Percentiles rank a stretch among this genome's conserved stretches.
phyloP scores from a whole-genome alignment of 2,329 filamentous ascomycete species.

The Sodiomyces alkalinus region DNA sequence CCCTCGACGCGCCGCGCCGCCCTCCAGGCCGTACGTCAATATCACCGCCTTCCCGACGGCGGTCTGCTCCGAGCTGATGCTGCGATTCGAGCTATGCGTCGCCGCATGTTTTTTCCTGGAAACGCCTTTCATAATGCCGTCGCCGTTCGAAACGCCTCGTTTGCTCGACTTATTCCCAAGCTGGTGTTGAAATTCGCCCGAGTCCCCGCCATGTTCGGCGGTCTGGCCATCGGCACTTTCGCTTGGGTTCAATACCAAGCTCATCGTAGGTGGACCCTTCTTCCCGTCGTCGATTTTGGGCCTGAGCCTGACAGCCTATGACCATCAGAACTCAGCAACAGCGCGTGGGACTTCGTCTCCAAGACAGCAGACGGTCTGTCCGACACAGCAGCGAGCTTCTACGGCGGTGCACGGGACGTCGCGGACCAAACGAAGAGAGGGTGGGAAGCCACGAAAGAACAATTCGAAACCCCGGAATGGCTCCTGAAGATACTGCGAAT shows the following conservation, averaged over 20 bases:
- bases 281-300: neutral
- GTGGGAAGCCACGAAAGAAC: constrained; percentile 72
- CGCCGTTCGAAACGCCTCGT: constrained; percentile 46
- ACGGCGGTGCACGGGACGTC: constrained; percentile 58
- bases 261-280: constrained; percentile 45
- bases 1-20: constrained; percentile 48
- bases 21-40: constrained; percentile 41
- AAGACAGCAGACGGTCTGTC: constrained; percentile 58
- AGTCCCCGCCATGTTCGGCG: constrained; percentile 82
- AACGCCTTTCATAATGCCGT: constrained; percentile 76
- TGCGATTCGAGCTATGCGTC: constrained; percentile 42
- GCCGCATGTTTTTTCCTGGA: constrained; percentile 61
- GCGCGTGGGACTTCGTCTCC: constrained; percentile 60
- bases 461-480: constrained; percentile 59
- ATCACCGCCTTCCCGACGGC: constrained; percentile 52
- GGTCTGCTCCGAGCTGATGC: constrained; percentile 54
- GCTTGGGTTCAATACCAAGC: constrained; percentile 97
- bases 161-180: constrained; percentile 59
- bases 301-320: no score
- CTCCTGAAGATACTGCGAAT: constrained; percentile 55
- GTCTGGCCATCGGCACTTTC: constrained; percentile 69
- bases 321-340: constrained; percentile 56
- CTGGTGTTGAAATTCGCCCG: constrained; percentile 80
- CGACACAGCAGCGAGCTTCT: constrained; percentile 51
- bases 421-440: constrained; percentile 66